Evolutionary conservation across 2,329 filamentous ascomycete species (phyloP).

Genomic region (Aspergillus pseudoglaucus): DNA sequence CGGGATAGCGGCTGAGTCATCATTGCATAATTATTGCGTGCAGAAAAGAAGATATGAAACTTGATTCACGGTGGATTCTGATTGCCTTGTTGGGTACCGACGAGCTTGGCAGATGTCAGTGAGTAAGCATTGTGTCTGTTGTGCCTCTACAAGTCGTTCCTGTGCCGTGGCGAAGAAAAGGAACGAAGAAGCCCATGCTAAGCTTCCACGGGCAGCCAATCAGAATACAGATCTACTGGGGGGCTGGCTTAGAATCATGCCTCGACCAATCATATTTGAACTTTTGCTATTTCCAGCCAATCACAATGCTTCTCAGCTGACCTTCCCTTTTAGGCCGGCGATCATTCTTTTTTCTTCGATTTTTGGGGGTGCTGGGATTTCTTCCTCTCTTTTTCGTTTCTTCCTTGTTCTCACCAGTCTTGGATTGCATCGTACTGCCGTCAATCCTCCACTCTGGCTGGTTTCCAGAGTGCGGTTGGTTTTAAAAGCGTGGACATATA

Average conservation of each 20-base stretch:
- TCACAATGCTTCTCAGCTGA: not conserved
- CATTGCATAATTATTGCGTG: not conserved
- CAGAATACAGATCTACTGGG: not conserved
- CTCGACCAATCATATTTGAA: not conserved
- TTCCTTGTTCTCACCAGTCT: not conserved
- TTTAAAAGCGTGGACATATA: too few relatives aligned
- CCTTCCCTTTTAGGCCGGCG: not conserved
- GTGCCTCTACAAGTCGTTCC: too few relatives aligned
- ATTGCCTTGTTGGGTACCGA: too few relatives aligned
- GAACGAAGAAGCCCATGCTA: too few relatives aligned
- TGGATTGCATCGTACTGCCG: not conserved
- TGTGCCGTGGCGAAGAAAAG: too few relatives aligned
- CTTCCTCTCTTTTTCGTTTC: not conserved
- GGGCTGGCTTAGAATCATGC: too few relatives aligned
- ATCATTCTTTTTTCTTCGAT: not conserved
- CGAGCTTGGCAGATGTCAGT: not conserved
- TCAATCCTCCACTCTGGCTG: not conserved
- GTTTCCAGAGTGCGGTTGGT: not conserved
- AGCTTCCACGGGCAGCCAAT: not conserved
- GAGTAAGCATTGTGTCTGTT: too few relatives aligned
- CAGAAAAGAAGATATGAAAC: not conserved
- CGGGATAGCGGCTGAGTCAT: not conserved
- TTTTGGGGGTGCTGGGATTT: not conserved
- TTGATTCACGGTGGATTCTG: not conserved
- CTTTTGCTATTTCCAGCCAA: not conserved